These are phyloP conservation scores for Spergularia bocconei DNA, from an alignment of 148 eudicot genomes.

Conservation along the genomic window DNA sequence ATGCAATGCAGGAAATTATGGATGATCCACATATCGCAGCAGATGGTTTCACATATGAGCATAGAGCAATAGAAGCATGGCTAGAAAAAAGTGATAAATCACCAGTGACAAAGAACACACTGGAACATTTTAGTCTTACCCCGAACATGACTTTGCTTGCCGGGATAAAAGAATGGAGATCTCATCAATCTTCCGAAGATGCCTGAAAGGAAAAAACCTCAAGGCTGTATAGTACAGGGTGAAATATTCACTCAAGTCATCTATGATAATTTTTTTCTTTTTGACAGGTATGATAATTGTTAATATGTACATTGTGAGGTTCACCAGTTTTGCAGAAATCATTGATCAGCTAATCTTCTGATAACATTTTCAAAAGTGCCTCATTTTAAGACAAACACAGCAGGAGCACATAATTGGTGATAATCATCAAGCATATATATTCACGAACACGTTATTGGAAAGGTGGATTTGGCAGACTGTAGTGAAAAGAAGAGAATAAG, in stretches of 20 bases:
- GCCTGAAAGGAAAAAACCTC: constrained; percentile 7
- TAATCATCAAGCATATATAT: too few species aligned
- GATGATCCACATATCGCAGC: constrained; percentile 83
- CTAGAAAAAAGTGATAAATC: constrained; percentile 59
- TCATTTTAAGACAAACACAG: background rate
- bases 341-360: constrained; percentile 7
- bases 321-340: background rate
- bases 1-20: constrained; percentile 64
- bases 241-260: background rate
- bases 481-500: too few species aligned
- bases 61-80: constrained; percentile 75
- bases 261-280: constrained; percentile 9
- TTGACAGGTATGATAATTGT: constrained; percentile 11
- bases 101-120: constrained; percentile 58
- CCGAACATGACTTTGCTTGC: constrained; percentile 68
- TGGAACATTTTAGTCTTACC: constrained; percentile 53
- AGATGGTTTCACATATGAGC: constrained; percentile 88
- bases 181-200: constrained; percentile 30
- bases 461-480: too few species aligned
- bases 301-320: background rate
- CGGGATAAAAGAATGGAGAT: constrained; percentile 80
- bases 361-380: background rate
- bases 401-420: too few species aligned
- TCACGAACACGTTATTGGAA: too few species aligned
- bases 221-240: constrained; percentile 21